These are phyloP conservation scores for Didymosphaeria variabile DNA, from an alignment of 2,329 filamentous ascomycete genomes.

Conservation along the genomic window DNA sequence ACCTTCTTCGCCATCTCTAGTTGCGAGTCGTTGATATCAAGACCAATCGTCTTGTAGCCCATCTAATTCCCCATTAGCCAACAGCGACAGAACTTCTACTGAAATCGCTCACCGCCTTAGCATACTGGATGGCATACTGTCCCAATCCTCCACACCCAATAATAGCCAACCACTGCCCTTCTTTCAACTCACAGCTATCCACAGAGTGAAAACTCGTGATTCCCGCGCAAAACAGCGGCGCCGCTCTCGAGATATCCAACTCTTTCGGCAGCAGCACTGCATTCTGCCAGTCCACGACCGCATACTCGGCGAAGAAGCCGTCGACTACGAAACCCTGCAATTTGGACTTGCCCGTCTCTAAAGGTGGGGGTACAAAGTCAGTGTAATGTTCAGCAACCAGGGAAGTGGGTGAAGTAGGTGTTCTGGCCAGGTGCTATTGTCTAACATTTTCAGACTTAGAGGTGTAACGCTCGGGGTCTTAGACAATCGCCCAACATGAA, in stretches of 20 bases:
- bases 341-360: slow-evolving; percentile 49
- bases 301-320: slow-evolving; percentile 61
- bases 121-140: slow-evolving; percentile 59
- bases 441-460: too few relatives aligned
- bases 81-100: background rate
- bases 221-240: slow-evolving; percentile 62
- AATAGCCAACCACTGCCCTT: slow-evolving; percentile 53
- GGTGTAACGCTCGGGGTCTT: too few relatives aligned
- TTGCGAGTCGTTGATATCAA: slow-evolving; percentile 57
- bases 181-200: slow-evolving; percentile 42
- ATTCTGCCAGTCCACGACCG: slow-evolving; percentile 57
- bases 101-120: slow-evolving; percentile 50
- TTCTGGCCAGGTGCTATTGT: too few relatives aligned
- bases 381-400: too few relatives aligned
- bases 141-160: slow-evolving; percentile 58
- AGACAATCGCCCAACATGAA: too few relatives aligned
- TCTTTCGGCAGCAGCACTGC: slow-evolving; percentile 52
- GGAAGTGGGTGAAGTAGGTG: too few relatives aligned
- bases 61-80: slow-evolving; percentile 32
- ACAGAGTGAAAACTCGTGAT: slow-evolving; percentile 54
- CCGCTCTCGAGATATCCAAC: slow-evolving; percentile 46
- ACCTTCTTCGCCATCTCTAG: slow-evolving; percentile 51
- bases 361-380: too few relatives aligned
- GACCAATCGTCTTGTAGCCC: slow-evolving; percentile 54
- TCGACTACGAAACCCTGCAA: slow-evolving; percentile 55